Conservation (phyloP, 1,284 basidiomycete species). For the Clitocybe nebularis region DNA sequence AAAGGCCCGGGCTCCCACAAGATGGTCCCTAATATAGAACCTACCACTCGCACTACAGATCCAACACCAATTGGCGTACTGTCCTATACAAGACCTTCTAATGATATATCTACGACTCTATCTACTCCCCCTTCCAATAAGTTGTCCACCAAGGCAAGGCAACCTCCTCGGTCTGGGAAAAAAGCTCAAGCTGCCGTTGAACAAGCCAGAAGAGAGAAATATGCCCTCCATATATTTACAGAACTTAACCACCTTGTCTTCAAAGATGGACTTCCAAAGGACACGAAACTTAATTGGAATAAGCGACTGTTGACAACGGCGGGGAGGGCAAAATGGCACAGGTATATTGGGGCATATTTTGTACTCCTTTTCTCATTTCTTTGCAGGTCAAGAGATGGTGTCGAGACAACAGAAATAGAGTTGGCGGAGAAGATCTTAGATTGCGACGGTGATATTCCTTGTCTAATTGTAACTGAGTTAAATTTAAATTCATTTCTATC, state of each 20-base stretch:
- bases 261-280: constrained; percentile 62
- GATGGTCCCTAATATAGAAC: background rate
- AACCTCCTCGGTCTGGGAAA: constrained; percentile 28
- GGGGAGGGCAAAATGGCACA: constrained; percentile 69
- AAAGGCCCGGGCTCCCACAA: too few relatives aligned
- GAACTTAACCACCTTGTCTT: constrained; percentile 82
- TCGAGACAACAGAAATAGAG: constrained; percentile 60
- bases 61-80: constrained; percentile 4
- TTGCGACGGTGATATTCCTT: constrained; percentile 51
- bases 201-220: constrained; percentile 42
- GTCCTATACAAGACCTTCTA: constrained; percentile 6
- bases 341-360: constrained; percentile 43
- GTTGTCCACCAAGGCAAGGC: constrained; percentile 6
- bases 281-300: constrained; percentile 70
- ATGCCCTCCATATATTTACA: constrained; percentile 69
- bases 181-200: constrained; percentile 43
- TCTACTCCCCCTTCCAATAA: constrained; percentile 8
- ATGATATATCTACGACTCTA: constrained; percentile 1
- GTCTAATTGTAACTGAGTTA: background rate
- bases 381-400: constrained; percentile 46
- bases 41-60: background rate
- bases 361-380: too few relatives aligned
- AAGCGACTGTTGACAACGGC: constrained; percentile 72
- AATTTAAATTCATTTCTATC: constrained; percentile 1
- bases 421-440: constrained; percentile 77